Percentiles rank a stretch among this genome's conserved stretches.
These are phyloP conservation scores for Cryoendolithus antarcticus DNA, from an alignment of 2,329 filamentous ascomycete genomes.

Conservation along the genomic window DNA sequence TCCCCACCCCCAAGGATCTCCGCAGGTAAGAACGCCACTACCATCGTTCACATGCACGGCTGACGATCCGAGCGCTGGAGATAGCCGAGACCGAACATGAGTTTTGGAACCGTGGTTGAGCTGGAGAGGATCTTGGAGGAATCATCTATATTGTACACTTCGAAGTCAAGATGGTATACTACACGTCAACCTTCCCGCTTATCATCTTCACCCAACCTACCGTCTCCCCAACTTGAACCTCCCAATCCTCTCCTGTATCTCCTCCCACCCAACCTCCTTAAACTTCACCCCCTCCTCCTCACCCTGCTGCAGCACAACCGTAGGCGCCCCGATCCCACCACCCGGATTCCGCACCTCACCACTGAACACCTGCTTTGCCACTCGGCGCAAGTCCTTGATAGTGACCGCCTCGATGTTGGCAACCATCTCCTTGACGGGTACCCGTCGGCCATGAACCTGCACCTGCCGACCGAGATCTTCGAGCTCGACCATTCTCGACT, in stretches of 20 bases:
- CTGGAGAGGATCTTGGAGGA: too few species aligned
- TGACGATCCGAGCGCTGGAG: too few species aligned
- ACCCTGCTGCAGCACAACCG: conserved; percentile 88
- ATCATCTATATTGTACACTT: too few species aligned
- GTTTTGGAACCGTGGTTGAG: too few species aligned
- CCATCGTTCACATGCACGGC: too few species aligned
- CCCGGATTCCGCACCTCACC: conserved; percentile 66
- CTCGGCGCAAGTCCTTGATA: conserved; percentile 65
- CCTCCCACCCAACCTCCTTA: conserved; percentile 66
- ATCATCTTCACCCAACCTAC: conserved; percentile 21
- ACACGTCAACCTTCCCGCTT: too few species aligned
- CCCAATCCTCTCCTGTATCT: conserved; percentile 77
- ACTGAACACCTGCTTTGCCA: conserved; percentile 66
- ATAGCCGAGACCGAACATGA: too few species aligned
- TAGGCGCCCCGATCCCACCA: conserved; percentile 72
- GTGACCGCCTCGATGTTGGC: conserved; percentile 70
- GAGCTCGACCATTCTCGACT: conserved; percentile 92
- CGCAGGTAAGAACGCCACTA: too few species aligned
- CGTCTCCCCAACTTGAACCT: conserved; percentile 67
- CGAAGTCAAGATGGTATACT: too few species aligned
- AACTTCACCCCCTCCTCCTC: conserved; percentile 57
- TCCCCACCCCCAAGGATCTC: too few species aligned
- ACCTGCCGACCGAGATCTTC: conserved; percentile 92
- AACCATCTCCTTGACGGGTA: conserved; percentile 91
- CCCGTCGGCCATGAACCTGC: conserved; percentile 88